Base-by-base conservation (phyloP, 139 green algal genomes). In the Picochlorum costavermella region DNA sequence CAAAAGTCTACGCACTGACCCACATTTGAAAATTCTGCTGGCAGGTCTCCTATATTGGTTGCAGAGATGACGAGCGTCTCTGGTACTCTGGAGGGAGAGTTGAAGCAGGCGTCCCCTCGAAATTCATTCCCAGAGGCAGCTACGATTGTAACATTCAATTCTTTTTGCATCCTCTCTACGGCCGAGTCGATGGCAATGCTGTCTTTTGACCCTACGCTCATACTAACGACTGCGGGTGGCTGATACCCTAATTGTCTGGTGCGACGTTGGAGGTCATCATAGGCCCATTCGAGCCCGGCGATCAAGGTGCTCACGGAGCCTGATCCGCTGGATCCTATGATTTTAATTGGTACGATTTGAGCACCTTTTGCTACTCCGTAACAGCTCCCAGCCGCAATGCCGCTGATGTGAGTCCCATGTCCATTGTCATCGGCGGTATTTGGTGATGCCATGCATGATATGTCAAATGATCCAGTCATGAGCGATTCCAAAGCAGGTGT, bases 341-440 rank as follows among this genome's bases (percentile, higher is more conserved):
- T 68, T 1, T 70, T 64, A 30, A 82, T 63, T 44, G 72, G 48
- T 37, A 67, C 67, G 45, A 81, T 51, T 5, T 63, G 83, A n/a
- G 77, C 81, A n/a, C 67, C 68, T 37, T 81, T 83, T 3, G 85
- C 85, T 9, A 91, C 75, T 12, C 85, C 85, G 64, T 83, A 80
- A 5, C 61, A 77, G 9, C 55, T 45, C 6, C 85, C 85, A 2
- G 74, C 60, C 11, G 76, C 75, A 2, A 71, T 87, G 30, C 68
- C 84, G 30, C 77, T 71, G 2, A 81, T 81, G 60, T 90, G 84
- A 0, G 80, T 88, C 28, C 84, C 84, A 49, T 89, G 82, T 6
- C 82, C 84, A 53, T 89, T 76, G 66, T 67, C 73, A 69, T 83
- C 73, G 0, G 46, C 31, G 12, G 56, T 43, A 16, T 10, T 44